Conservation (phyloP, 164 flowering plant species). For the Stephania cephalantha region DNA sequence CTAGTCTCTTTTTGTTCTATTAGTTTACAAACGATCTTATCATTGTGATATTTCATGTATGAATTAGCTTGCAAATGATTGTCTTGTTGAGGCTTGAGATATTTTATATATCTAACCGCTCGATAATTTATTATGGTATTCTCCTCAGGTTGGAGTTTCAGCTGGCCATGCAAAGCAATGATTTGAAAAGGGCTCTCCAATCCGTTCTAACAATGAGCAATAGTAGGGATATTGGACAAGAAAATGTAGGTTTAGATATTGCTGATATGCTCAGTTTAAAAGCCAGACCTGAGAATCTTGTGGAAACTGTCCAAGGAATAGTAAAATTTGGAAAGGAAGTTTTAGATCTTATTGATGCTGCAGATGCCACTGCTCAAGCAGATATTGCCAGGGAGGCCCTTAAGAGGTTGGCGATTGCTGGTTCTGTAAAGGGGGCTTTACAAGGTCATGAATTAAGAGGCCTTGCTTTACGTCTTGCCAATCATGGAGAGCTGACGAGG, state of each 20-base stretch:
- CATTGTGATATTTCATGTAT: too few species aligned
- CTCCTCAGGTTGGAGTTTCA: conserved; percentile 84
- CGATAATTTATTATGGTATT: neutral
- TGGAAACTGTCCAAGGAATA: conserved; percentile 92
- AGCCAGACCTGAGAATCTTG: conserved; percentile 61
- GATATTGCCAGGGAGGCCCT: conserved; percentile 98
- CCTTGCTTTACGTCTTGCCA: conserved; percentile 84
- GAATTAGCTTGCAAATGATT: too few species aligned
- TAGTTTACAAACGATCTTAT: neutral
- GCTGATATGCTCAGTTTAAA: conserved; percentile 74
- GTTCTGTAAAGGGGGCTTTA: conserved; percentile 90
- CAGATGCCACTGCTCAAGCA: conserved; percentile 95
- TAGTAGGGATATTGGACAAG: conserved; percentile 89
- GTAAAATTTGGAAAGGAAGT: conserved; percentile 87
- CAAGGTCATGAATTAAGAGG: conserved; percentile 80
- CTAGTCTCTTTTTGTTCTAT: neutral
- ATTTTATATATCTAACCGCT: neutral
- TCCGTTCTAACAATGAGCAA: conserved; percentile 96
- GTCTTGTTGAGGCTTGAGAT: neutral
- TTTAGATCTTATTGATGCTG: conserved; percentile 95
- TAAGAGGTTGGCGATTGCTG: conserved; percentile 88
- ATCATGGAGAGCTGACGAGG: conserved; percentile 94
- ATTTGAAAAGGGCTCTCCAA: conserved; percentile 91
- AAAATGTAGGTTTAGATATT: conserved; percentile 55
- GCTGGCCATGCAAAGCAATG: conserved; percentile 94